These are phyloP conservation scores for Cercophora samala DNA, from an alignment of 495 filamentous ascomycete genomes.

Conservation along the genomic window DNA sequence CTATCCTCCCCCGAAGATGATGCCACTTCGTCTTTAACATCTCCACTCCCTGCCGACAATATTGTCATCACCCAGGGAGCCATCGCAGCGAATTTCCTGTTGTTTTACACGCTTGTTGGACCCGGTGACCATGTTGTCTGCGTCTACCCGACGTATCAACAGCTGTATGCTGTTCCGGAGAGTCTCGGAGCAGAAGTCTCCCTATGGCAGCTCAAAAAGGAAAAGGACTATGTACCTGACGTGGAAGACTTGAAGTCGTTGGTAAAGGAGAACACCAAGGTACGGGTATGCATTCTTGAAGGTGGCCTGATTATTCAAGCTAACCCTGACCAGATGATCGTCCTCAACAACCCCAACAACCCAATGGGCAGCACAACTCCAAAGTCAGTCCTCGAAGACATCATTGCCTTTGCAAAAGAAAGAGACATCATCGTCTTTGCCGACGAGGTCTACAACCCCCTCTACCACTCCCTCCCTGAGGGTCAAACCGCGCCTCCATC, in stretches of 20 bases:
- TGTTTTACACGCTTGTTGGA: constrained; percentile 70
- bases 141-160: constrained; percentile 87
- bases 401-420: constrained; percentile 62
- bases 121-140: constrained; percentile 87
- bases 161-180: constrained; percentile 73
- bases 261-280: constrained; percentile 72
- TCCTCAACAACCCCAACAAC: constrained; percentile 82
- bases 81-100: constrained; percentile 77
- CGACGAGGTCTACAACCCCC: constrained; percentile 84
- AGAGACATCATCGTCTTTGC: constrained; percentile 65
- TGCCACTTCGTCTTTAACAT: constrained; percentile 4
- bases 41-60: constrained; percentile 48
- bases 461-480: constrained; percentile 64
- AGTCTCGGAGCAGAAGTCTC: constrained; percentile 79
- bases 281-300: no score
- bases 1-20: not conserved
- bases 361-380: constrained; percentile 75
- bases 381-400: constrained; percentile 52
- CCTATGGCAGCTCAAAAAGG: constrained; percentile 68
- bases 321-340: constrained; percentile 26
- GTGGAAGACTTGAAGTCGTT: constrained; percentile 63
- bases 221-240: constrained; percentile 65
- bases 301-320: no score
- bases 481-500: constrained; percentile 35
- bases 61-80: constrained; percentile 77